Evolutionary conservation across 139 green algal genomes (phyloP), one percentile per base, ranked within the genome.

Genomic region (Eudorina sp.): DNA sequence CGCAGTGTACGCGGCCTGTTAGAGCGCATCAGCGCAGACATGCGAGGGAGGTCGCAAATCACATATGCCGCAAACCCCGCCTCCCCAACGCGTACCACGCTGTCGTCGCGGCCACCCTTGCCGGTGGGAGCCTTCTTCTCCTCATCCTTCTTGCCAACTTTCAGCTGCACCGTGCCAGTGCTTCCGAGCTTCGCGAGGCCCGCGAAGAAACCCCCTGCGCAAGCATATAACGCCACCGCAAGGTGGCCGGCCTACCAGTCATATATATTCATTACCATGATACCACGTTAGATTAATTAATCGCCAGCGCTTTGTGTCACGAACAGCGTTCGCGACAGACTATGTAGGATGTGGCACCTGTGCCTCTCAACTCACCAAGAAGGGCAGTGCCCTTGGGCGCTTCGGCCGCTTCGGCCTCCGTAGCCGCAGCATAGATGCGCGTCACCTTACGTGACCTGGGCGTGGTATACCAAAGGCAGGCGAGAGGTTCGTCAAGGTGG

Each of bases 51-150:
- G n/a, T n/a, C n/a, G n/a, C n/a, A n/a, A n/a, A n/a, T n/a, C n/a
- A n/a, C n/a, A n/a, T n/a, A n/a, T n/a, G n/a, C n/a, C n/a, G n/a
- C n/a, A n/a, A n/a, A n/a, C n/a, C n/a, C n/a, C n/a, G n/a, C n/a
- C n/a, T n/a, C n/a, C n/a, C n/a, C n/a, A n/a, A n/a, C n/a, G 53
- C 81, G n/a, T 31, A 87, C 81, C 81, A 87, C 81, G 81, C 43
- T 41, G 46, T 87, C 64, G 31, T 87, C 81, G 46, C 81, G 81
- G 31, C 62, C 81, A 53, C 34, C 64, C 64, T 78, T 78, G 23
- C 16, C 13, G 6, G n/a, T 43, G n/a, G 58, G 31, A 23, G 18
- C 34, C 81, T 87, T 87, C 43, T 77, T 77, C 55, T 86, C 60
- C 55, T 69, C 76, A 38, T 86, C 40, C 64, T 87, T 88, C 6